phyloP scores from a whole-genome alignment of 306 rosid genomes.

The Prosopis cineraria region DNA sequence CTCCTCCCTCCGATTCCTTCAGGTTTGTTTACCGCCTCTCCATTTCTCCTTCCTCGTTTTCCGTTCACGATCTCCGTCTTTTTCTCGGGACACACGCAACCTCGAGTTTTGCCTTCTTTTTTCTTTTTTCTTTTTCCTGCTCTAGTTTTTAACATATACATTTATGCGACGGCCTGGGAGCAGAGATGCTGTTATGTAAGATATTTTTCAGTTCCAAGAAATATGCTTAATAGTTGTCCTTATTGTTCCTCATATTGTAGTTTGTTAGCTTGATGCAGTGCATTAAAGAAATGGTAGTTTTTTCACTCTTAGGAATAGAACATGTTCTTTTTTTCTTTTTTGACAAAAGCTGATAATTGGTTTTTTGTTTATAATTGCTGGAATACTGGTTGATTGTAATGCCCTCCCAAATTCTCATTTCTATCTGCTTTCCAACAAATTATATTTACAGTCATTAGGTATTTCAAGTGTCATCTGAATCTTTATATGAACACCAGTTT shows the following conservation, averaged over 20 bases:
- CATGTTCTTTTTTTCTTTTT: neutral
- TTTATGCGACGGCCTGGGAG: neutral
- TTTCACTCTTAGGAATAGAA: neutral
- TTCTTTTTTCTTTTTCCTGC: neutral
- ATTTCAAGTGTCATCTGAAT: neutral
- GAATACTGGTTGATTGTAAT: neutral
- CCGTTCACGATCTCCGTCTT: neutral
- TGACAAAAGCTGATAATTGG: neutral
- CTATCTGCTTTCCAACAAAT: neutral
- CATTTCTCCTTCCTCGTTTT: neutral
- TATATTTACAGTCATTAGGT: neutral
- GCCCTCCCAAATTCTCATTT: neutral
- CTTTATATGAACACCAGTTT: neutral
- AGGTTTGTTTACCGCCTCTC: neutral
- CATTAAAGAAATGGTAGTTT: neutral
- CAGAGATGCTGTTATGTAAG: neutral
- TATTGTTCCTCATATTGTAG: neutral
- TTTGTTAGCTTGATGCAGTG: no score
- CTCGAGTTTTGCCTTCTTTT: neutral
- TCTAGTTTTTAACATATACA: neutral
- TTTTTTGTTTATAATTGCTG: neutral
- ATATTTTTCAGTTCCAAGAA: neutral
- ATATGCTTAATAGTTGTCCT: neutral
- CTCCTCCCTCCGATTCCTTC: neutral
- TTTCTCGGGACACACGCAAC: neutral